Percentiles rank a stretch among this genome's conserved stretches.
These are phyloP conservation scores for Eimeria praecox DNA, from an alignment of 169 alveolate species.

Conservation along the genomic window DNA sequence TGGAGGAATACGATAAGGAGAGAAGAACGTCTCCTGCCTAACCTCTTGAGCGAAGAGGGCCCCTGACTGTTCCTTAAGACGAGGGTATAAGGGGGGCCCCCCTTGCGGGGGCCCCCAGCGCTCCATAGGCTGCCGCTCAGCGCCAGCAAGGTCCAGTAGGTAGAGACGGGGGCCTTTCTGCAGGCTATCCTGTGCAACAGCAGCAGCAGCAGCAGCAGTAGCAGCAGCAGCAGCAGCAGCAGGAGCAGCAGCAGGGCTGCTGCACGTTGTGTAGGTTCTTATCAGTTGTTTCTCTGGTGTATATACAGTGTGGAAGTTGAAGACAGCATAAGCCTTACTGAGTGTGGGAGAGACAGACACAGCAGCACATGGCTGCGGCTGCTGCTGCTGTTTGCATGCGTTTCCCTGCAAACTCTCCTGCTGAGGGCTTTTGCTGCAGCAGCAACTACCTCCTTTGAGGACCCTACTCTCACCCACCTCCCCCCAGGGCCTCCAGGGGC, in stretches of 20 bases:
- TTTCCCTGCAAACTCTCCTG: background rate
- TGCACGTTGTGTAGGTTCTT: no score
- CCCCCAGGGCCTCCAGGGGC: constrained; percentile 4
- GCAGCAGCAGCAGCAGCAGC: background rate
- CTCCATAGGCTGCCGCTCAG: constrained; percentile 47
- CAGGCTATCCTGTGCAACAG: background rate
- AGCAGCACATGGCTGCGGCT: constrained; percentile 45
- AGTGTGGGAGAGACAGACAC: background rate
- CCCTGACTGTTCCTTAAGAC: background rate
- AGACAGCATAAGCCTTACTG: background rate
- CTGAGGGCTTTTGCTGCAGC: constrained; percentile 46
- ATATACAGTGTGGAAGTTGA: background rate
- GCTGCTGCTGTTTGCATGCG: constrained; percentile 55
- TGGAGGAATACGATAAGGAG: no score
- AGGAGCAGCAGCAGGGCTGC: no score
- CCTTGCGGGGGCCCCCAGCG: background rate
- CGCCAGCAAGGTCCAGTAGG: constrained; percentile 43
- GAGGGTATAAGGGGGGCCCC: background rate
- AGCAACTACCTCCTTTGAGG: constrained; percentile 1
- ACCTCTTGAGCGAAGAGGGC: constrained; percentile 41
- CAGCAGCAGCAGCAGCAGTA: constrained; percentile 6
- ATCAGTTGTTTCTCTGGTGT: no score
- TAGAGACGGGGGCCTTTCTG: constrained; percentile 3
- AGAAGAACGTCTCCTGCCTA: no score
- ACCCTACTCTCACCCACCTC: background rate